A percentile compares a stretch with the other conserved stretches of the same genome.
Evolutionary conservation across 2,329 filamentous ascomycete genomes (phyloP).

Genomic region (Clonostachys sp.): DNA sequence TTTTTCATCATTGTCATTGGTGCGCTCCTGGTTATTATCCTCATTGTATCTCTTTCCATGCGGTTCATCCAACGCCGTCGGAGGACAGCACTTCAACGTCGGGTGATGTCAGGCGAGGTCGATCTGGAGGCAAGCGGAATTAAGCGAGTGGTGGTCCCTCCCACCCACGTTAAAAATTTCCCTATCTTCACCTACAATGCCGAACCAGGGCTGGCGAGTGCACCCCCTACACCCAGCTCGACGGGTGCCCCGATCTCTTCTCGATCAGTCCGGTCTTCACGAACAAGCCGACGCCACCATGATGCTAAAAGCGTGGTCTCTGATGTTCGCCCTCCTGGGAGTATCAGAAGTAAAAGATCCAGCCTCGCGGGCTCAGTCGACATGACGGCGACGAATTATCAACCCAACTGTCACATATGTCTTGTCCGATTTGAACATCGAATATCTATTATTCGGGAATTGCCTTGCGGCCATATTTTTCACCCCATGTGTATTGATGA

Average conservation of each 20-base stretch:
- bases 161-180: constrained; percentile 65
- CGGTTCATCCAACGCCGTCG: constrained; percentile 72
- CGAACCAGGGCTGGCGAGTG: constrained; percentile 34
- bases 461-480: constrained; percentile 89
- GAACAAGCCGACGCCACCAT: constrained; percentile 21
- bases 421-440: constrained; percentile 72
- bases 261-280: constrained; percentile 17
- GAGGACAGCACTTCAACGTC: constrained; percentile 60
- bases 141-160: constrained; percentile 74
- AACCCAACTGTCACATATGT: constrained; percentile 87
- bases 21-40: constrained; percentile 64
- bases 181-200: constrained; percentile 74
- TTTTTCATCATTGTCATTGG: constrained; percentile 70
- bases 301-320: constrained; percentile 15
- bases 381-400: constrained; percentile 53
- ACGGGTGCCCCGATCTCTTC: constrained; percentile 16
- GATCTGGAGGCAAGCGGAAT: constrained; percentile 85
- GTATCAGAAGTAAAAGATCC: constrained; percentile 30
- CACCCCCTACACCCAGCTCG: constrained; percentile 28
- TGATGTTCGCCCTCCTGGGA: constrained; percentile 17
- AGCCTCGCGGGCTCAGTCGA: constrained; percentile 24
- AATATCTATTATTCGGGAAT: constrained; percentile 71
- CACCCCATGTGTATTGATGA: constrained; percentile 89
- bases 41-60: constrained; percentile 65
- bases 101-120: constrained; percentile 74